Percentiles rank a stretch among this genome's conserved stretches.
These are phyloP conservation scores for Nepenthes gracilis DNA, from an alignment of 148 eudicot species.

Conservation along the genomic window DNA sequence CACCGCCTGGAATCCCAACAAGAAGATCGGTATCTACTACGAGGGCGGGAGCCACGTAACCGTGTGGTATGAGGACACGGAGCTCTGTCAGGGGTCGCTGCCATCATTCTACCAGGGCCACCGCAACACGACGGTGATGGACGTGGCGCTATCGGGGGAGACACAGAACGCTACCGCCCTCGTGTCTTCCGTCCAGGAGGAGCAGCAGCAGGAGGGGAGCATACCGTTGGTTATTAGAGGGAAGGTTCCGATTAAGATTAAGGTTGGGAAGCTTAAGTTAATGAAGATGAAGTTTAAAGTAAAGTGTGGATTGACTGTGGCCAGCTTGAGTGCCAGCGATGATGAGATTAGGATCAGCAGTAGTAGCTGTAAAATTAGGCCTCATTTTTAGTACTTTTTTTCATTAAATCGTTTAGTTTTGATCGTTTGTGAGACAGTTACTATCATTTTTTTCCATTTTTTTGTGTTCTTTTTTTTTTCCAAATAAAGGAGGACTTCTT, in stretches of 20 bases:
- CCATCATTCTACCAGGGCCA: constrained; percentile 87
- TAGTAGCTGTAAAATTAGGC: constrained; percentile 55
- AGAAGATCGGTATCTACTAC: constrained; percentile 61
- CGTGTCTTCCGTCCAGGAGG: constrained; percentile 18
- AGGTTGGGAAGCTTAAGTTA: constrained; percentile 61
- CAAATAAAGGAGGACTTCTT: too few species aligned
- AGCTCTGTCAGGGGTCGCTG: constrained; percentile 53
- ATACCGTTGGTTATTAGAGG: constrained; percentile 48
- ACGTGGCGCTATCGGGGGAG: constrained; percentile 39
- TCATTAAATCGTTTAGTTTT: too few species aligned
- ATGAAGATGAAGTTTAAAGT: constrained; percentile 65
- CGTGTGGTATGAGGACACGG: constrained; percentile 37
- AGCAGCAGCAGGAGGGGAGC: constrained; percentile 36
- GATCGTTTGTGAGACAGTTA: too few species aligned
- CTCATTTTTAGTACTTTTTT: constrained; percentile 1
- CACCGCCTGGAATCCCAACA: constrained; percentile 65
- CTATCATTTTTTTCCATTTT: too few species aligned
- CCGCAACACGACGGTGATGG: constrained; percentile 51
- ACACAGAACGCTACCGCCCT: constrained; percentile 35
- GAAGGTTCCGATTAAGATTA: constrained; percentile 59
- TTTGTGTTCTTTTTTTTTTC: too few species aligned
- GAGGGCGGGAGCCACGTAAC: constrained; percentile 40
- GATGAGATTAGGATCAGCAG: constrained; percentile 35
- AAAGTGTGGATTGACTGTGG: constrained; percentile 49
- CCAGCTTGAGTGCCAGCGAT: constrained; percentile 33